Evolutionary conservation across 2,329 filamentous ascomycete genomes (phyloP).

Genomic region (Nemania sp.): DNA sequence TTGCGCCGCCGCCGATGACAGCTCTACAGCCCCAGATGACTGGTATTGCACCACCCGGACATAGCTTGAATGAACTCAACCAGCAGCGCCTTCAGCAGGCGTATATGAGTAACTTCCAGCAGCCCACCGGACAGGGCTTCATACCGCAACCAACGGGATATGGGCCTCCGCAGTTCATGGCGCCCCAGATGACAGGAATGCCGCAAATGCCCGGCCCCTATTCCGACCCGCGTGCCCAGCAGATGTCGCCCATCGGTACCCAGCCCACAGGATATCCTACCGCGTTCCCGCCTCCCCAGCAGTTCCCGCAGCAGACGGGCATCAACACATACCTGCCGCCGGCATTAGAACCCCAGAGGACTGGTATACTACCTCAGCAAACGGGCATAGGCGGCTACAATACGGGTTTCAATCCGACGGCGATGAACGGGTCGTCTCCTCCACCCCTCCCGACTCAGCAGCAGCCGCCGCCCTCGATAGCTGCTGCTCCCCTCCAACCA

Average conservation of each 20-base stretch:
- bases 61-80: conserved; percentile 74
- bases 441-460: no score
- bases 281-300: conserved; percentile 43
- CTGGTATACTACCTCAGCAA: conserved; percentile 55
- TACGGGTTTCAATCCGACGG: conserved; percentile 51
- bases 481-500: conserved; percentile 69
- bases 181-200: conserved; percentile 44
- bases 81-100: conserved; percentile 68
- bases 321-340: conserved; percentile 63
- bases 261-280: conserved; percentile 66
- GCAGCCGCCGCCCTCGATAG: conserved; percentile 59
- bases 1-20: conserved; percentile 64
- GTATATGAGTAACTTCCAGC: conserved; percentile 47
- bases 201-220: conserved; percentile 49
- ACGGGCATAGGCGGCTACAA: conserved; percentile 54
- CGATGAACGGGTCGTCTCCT: conserved; percentile 55
- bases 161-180: conserved; percentile 48
- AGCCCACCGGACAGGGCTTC: conserved; percentile 46
- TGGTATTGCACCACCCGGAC: conserved; percentile 74
- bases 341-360: conserved; percentile 63
- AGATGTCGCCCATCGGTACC: conserved; percentile 55
- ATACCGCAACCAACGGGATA: conserved; percentile 44
- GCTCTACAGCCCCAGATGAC: conserved; percentile 80
- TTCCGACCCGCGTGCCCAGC: conserved; percentile 45
- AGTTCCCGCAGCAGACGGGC: conserved; percentile 53